A percentile compares a stretch with the other conserved stretches of the same genome.
These are phyloP conservation scores for Blastomyces percursus DNA, from an alignment of 2,329 filamentous ascomycete species.

Conservation along the genomic window DNA sequence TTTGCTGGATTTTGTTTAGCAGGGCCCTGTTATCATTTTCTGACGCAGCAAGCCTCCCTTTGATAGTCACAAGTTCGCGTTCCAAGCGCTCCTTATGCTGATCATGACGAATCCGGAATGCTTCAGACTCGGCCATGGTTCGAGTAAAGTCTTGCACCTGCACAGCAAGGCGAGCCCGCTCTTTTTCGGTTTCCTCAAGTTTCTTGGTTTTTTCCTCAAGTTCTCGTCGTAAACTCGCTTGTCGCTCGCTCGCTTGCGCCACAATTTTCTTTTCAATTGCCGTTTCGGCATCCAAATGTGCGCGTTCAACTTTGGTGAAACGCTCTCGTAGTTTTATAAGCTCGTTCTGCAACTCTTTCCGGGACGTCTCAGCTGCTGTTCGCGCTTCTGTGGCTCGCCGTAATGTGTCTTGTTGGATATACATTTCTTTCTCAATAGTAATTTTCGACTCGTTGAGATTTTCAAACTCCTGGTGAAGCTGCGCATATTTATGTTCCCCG, in stretches of 20 bases:
- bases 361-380: constrained; percentile 68
- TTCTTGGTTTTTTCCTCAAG: constrained; percentile 68
- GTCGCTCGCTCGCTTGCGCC: constrained; percentile 66
- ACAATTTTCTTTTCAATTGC: constrained; percentile 70
- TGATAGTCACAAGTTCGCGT: constrained; percentile 79
- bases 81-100: constrained; percentile 90
- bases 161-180: constrained; percentile 62
- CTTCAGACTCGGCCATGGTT: constrained; percentile 77
- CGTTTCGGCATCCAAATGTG: constrained; percentile 69
- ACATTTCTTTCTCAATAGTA: constrained; percentile 94
- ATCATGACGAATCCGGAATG: constrained; percentile 80
- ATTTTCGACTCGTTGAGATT: constrained; percentile 89
- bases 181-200: constrained; percentile 66
- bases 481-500: constrained; percentile 74
- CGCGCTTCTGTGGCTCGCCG: constrained; percentile 75
- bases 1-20: constrained; percentile 96
- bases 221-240: constrained; percentile 65
- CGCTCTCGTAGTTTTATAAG: constrained; percentile 71
- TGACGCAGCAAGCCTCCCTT: constrained; percentile 77
- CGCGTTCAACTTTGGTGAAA: constrained; percentile 75
- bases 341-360: constrained; percentile 79
- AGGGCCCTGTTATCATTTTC: constrained; percentile 93
- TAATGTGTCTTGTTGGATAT: constrained; percentile 84
- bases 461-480: constrained; percentile 74
- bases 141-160: constrained; percentile 80